Conservation (phyloP, 495 filamentous ascomycete genomes). For the Choiromyces venosus region DNA sequence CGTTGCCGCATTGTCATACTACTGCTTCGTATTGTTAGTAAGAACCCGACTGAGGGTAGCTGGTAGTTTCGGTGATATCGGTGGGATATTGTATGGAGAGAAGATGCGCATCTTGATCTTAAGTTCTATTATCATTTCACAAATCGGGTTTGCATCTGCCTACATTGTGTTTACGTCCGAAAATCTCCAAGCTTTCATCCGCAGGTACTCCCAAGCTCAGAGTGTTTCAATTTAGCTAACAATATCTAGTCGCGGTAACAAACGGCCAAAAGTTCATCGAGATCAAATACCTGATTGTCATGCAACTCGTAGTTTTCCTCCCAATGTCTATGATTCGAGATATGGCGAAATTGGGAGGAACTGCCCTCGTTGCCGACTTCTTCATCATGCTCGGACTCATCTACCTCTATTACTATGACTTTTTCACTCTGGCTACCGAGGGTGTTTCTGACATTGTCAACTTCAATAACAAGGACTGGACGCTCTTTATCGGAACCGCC, state of each 20-base stretch:
- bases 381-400: conserved; percentile 89
- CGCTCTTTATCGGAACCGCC: conserved; percentile 93
- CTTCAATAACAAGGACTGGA: conserved; percentile 88
- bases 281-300: conserved; percentile 80
- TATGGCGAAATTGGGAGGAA: conserved; percentile 88
- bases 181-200: conserved; percentile 89
- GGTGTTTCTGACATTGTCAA: conserved; percentile 75
- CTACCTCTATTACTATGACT: conserved; percentile 94
- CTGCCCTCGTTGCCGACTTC: conserved; percentile 81
- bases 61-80: conserved; percentile 93
- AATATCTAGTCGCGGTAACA: conserved; percentile 56
- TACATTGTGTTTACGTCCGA: conserved; percentile 97
- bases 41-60: conserved; percentile 75
- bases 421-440: conserved; percentile 64
- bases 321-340: conserved; percentile 89
- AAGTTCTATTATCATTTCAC: conserved; percentile 82
- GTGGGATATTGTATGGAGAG: conserved; percentile 81
- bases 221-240: not conserved
- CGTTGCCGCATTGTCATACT: conserved; percentile 81
- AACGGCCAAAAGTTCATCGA: conserved; percentile 73
- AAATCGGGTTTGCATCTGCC: conserved; percentile 92
- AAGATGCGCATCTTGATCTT: conserved; percentile 85
- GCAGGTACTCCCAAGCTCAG: conserved; percentile 43
- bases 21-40: conserved; percentile 91
- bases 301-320: conserved; percentile 90